Base-by-base conservation (phyloP, 768 basidiomycete species). In the Gloeophyllum trabeum region DNA sequence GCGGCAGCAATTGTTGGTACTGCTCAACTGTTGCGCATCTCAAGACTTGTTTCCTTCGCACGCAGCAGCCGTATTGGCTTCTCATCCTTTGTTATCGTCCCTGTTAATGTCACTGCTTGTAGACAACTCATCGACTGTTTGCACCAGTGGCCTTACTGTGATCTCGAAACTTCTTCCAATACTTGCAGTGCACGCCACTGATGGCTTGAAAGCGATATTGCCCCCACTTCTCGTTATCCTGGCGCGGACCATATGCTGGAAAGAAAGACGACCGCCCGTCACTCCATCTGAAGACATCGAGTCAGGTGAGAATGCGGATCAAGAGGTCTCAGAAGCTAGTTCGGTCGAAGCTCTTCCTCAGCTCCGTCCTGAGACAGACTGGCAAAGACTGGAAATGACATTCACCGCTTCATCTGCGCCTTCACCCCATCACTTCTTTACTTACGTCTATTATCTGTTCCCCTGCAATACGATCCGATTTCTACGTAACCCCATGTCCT, bases 401-500 rank as follows among this genome's bases (percentile, higher is more conserved):
- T 77, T 84, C 54, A 64, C 71, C 48, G 63, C 65, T n/a, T 69
- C 75, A 12, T 59, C 65, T 22, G 62, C 74, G 1, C 83, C 86
- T 14, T 72, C 76, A 3, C 70, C 77, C 13, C 70, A 76, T 16
- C 70, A 65, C 35, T 86, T 75, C 53, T 91, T 91, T 61, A 80
- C 81, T 2, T 71, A 71, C 35, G 65, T 96, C 46, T 94, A 93
- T 61, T 92, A 89, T 52, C 75, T 92, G 38, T 96, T 88, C 64
- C 92, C 92, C 1, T 85, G 81, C 61, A 96, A 93, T 62, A 69
- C 86, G 32, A 65, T 94, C 44, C 73, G 71, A 42, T 96, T 96
- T 58, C 60, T 92, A 41, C 76, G 79, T 40, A 64, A 69, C 39
- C 87, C 92, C 1, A 66, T 69, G 6, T 57, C 61, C 26, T 91